A percentile compares a stretch with the other conserved stretches of the same genome.
Conservation (phyloP, 306 rosid species). For the Trifolium subterraneum region DNA sequence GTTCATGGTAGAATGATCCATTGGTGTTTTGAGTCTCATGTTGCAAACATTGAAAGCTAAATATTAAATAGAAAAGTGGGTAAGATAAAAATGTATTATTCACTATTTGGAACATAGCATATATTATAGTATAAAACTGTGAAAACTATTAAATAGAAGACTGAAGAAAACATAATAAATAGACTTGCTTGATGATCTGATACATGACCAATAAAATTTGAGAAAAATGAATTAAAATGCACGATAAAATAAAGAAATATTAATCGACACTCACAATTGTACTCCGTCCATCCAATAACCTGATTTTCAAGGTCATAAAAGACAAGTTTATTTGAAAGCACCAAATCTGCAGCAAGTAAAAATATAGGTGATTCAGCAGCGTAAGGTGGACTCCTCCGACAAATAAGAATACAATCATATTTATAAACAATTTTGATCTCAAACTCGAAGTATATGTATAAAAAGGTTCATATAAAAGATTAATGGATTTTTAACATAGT, state of each 20-base stretch:
- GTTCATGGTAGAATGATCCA: not conserved
- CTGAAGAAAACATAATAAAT: not conserved
- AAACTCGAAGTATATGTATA: not conserved
- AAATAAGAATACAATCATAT: not conserved
- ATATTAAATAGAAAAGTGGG: too few relatives aligned
- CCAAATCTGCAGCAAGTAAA: slow-evolving; percentile 74
- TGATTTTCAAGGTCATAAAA: slow-evolving; percentile 89
- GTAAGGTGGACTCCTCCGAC: not conserved
- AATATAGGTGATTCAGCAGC: slow-evolving; percentile 4
- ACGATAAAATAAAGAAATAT: slow-evolving; percentile 6
- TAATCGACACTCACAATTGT: slow-evolving; percentile 76
- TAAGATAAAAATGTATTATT: slow-evolving; percentile 6
- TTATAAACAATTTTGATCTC: not conserved
- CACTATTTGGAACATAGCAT: slow-evolving; percentile 5
- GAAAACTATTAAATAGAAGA: slow-evolving; percentile 4
- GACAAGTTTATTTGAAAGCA: slow-evolving; percentile 90
- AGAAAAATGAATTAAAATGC: not conserved
- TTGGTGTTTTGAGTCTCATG: slow-evolving; percentile 1
- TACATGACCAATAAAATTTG: not conserved
- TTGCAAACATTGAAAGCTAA: too few relatives aligned
- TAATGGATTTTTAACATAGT: not conserved
- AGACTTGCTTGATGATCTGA: slow-evolving; percentile 6
- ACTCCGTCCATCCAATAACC: slow-evolving; percentile 92
- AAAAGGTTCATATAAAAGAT: not conserved
- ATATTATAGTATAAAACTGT: not conserved